Evolutionary conservation across 768 basidiomycete species (phyloP).

Genomic region (Russula sp.): DNA sequence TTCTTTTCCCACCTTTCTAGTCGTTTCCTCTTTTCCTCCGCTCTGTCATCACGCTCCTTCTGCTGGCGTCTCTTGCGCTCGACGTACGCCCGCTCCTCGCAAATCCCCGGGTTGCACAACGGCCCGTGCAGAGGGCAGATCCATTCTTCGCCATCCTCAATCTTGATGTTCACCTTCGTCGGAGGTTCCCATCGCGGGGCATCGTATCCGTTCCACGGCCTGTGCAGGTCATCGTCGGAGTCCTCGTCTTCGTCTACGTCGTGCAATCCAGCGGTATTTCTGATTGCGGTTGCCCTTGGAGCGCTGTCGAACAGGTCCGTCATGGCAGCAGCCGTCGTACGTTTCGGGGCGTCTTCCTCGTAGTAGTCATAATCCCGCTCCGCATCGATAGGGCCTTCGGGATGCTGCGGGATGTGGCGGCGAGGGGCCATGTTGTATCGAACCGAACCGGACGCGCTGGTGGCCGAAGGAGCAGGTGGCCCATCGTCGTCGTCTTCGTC

Average conservation of each 20-base stretch:
- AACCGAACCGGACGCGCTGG: neutral
- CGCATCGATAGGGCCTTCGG: neutral
- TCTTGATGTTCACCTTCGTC: neutral
- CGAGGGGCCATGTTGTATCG: neutral
- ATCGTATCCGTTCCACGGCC: constrained; percentile 1
- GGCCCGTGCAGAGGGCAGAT: constrained; percentile 7
- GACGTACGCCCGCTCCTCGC: neutral
- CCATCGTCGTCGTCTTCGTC: neutral
- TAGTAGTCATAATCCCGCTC: neutral
- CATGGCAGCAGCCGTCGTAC: neutral
- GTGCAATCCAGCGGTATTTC: neutral
- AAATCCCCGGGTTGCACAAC: constrained; percentile 12
- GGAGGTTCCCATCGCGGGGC: neutral
- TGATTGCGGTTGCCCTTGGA: neutral
- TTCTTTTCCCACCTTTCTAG: neutral
- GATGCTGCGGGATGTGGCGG: neutral
- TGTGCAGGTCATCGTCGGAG: neutral
- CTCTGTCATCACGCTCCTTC: neutral
- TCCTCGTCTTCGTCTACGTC: neutral
- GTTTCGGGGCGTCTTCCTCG: neutral
- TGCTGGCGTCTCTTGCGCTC: neutral
- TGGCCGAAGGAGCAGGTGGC: neutral
- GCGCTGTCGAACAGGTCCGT: neutral
- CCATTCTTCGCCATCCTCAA: constrained; percentile 4
- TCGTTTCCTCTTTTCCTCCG: neutral